Evolutionary conservation across 768 basidiomycete species (phyloP).

Genomic region (Boletus rufocinnamomeus): DNA sequence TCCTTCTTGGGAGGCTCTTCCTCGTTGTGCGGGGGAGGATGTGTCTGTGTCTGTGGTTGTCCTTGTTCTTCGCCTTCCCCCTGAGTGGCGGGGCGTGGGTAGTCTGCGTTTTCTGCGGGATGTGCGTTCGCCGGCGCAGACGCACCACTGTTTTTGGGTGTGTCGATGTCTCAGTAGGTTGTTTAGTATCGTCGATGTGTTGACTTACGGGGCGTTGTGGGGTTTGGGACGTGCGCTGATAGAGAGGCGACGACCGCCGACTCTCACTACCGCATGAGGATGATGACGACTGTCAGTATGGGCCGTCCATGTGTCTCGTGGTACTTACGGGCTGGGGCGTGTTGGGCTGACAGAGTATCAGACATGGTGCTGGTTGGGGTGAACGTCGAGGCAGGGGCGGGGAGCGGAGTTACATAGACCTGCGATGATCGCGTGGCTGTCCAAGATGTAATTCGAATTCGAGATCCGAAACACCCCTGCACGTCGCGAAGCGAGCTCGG

Average conservation of each 20-base stretch:
- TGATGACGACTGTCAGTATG: not conserved
- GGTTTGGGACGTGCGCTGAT: conserved; percentile 42
- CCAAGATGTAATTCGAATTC: not conserved
- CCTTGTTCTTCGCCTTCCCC: conserved; percentile 35
- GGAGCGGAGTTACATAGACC: conserved; percentile 17
- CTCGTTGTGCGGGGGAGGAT: conserved; percentile 43
- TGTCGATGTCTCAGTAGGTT: not conserved
- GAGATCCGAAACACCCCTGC: not conserved
- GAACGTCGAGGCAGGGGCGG: not conserved
- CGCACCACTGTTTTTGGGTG: not conserved
- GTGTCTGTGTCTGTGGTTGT: conserved; percentile 6
- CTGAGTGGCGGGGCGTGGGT: conserved; percentile 54
- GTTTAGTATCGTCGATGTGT: too few species aligned
- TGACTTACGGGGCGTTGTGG: conserved; percentile 34
- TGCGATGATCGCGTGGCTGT: conserved; percentile 6
- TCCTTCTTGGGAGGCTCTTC: conserved; percentile 52
- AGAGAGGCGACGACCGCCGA: conserved; percentile 55
- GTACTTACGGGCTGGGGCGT: conserved; percentile 51
- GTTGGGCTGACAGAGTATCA: conserved; percentile 36
- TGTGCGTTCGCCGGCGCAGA: conserved; percentile 11
- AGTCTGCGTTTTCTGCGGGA: conserved; percentile 39
- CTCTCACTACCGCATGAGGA: conserved; percentile 34
- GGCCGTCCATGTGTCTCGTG: not conserved
- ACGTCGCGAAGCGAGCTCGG: not conserved
- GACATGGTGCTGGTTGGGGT: conserved; percentile 28